Conservation (phyloP, 306 rosid species). For the Fragaria ananassa region DNA sequence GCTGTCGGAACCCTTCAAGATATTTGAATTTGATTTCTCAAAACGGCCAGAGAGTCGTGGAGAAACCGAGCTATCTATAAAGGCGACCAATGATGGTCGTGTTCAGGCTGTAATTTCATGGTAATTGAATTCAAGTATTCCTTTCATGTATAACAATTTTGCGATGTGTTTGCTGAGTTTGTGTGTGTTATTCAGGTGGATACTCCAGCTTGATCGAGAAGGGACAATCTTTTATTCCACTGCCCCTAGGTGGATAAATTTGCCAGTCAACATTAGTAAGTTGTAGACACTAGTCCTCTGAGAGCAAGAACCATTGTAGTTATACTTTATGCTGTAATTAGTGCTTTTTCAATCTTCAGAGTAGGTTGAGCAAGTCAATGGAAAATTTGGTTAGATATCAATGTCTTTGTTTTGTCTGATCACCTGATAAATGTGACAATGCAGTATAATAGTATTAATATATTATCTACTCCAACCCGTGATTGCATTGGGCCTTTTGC, state of each 20-base stretch:
- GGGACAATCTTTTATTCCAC: constrained; percentile 85
- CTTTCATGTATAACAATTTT: not conserved
- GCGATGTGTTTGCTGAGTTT: not conserved
- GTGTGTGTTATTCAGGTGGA: constrained; percentile 57
- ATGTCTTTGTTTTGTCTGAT: not conserved
- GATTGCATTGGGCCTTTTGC: not conserved
- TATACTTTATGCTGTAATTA: not conserved
- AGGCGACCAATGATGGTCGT: constrained; percentile 66
- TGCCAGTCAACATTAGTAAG: constrained; percentile 44
- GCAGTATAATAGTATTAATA: not conserved
- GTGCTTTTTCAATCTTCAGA: not conserved
- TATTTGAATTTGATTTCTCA: constrained; percentile 95
- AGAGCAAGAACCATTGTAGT: not conserved
- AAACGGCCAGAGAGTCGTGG: constrained; percentile 90
- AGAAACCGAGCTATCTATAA: constrained; percentile 50
- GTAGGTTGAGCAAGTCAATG: not conserved
- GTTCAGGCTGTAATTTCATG: constrained; percentile 82
- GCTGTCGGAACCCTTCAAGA: constrained; percentile 98
- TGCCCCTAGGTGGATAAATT: constrained; percentile 77
- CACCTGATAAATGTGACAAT: not conserved
- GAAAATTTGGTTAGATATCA: not conserved
- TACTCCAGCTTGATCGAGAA: constrained; percentile 82
- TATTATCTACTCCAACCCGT: not conserved
- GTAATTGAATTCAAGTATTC: constrained; percentile 40
- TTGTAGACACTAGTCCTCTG: constrained; percentile 8